Conservation (phyloP, 768 basidiomycete species). For the Boletus edulis region DNA sequence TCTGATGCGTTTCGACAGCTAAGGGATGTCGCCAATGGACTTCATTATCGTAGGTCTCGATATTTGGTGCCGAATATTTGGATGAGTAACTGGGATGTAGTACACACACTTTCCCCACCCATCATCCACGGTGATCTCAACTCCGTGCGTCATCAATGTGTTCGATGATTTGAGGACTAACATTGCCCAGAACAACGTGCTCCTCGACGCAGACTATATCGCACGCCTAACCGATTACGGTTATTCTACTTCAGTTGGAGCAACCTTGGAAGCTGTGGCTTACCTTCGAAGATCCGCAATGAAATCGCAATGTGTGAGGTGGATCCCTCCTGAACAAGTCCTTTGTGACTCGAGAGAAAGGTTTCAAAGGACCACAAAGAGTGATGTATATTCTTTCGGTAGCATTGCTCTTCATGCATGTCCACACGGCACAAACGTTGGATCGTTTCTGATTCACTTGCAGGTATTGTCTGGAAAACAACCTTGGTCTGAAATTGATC, state of each 20-base stretch:
- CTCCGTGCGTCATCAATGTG: neutral
- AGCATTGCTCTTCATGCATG: slow-evolving; percentile 30
- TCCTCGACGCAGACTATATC: slow-evolving; percentile 20
- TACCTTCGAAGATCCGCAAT: slow-evolving; percentile 20
- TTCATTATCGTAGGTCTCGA: slow-evolving; percentile 7
- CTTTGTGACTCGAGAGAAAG: slow-evolving; percentile 11
- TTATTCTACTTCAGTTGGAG: slow-evolving; percentile 21
- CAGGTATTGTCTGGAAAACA: slow-evolving; percentile 22
- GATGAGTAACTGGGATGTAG: neutral
- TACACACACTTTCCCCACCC: neutral
- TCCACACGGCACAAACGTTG: neutral
- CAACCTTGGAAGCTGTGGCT: neutral
- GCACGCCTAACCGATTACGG: slow-evolving; percentile 46
- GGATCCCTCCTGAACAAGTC: slow-evolving; percentile 38
- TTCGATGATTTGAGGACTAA: neutral
- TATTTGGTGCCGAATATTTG: neutral
- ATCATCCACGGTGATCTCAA: slow-evolving; percentile 16
- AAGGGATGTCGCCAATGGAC: slow-evolving; percentile 11
- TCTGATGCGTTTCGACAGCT: slow-evolving; percentile 1
- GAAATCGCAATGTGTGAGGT: slow-evolving; percentile 37
- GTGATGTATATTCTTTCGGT: slow-evolving; percentile 15
- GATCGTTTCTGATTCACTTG: neutral
- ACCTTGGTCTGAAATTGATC: neutral
- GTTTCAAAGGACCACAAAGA: neutral
- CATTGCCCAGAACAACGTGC: slow-evolving; percentile 11